These are phyloP conservation scores for Gossypium gossypioides DNA, from an alignment of 441 rosid species.

Conservation along the genomic window DNA sequence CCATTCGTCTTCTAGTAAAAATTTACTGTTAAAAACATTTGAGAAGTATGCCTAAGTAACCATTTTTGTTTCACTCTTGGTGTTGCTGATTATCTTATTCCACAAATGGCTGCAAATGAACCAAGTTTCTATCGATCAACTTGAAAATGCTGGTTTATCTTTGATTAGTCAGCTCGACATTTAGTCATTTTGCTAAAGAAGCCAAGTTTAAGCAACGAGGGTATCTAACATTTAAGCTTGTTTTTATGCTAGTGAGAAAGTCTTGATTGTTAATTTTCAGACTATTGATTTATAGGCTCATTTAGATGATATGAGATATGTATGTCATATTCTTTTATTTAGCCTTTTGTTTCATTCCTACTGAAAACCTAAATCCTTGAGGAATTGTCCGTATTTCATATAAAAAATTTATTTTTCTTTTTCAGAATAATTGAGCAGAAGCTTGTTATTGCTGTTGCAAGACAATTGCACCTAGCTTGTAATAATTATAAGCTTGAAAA, in stretches of 20 bases:
- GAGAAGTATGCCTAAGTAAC: slow-evolving; percentile 1
- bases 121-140: neutral
- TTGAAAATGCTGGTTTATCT: neutral
- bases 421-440: neutral
- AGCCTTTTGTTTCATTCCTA: neutral
- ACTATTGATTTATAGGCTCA: neutral
- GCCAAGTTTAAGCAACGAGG: neutral
- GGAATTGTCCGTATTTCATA: neutral
- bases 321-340: neutral
- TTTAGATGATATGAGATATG: neutral
- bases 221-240: neutral
- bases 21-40: neutral
- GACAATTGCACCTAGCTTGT: neutral
- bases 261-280: neutral
- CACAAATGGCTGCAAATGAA: neutral
- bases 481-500: neutral
- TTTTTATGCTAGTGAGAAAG: neutral
- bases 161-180: neutral
- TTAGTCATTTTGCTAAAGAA: slow-evolving; percentile 4
- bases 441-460: neutral
- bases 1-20: neutral
- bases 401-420: neutral
- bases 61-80: neutral
- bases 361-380: slow-evolving; percentile 5
- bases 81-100: neutral